Evolutionary conservation across 2,329 filamentous ascomycete genomes (phyloP), one percentile per base, ranked within the genome.

Genomic region (Nothophaeocryptopus gaeumannii): DNA sequence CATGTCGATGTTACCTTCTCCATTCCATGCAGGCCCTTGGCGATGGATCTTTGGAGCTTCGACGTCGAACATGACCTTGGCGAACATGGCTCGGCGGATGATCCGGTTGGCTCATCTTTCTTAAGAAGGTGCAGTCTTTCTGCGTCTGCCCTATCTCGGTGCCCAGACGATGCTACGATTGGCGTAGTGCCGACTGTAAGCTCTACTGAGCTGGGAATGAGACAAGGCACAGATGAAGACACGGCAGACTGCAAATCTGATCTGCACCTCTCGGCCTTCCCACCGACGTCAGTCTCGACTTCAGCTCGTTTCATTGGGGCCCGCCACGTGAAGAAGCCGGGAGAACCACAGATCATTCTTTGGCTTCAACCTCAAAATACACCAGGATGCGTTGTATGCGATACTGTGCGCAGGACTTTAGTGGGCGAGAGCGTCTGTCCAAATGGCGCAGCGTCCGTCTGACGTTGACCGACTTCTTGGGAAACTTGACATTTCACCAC

Each of bases 1-100:
- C 31, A 39, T 39, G n/a, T n/a, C 32, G 37, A 47, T 51, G 49
- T 26, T 14, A 51, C 49, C 49, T 51, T 51, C 49, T 51, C 39
- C 20, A 43, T 51, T 34, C 39, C 20, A 43, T 51, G 30, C 14
- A 43, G 46, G 39, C 12, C 11, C n/a, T 30, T 12, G 39, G 39
- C 39, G 39, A 41, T 31, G 39, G 20, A 41, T 30, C 39, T 30
- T 30, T 41, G 20, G 31, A 31, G 16, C 10, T 13, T 29, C 14
- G 37, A n/a, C 20, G 20, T 26, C 4, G 20, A 26, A 26, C 20
- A 26, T 8, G 38, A 16, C 16, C 39, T 41, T 41, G 39, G 39
- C 39, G 20, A 7, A 41, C 26, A 30, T 26, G 14, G 20, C 12
- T 41, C 39, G 39, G 39, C 20, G 13, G 26, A 30, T 13, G 26